phyloP scores from a whole-genome alignment of 495 filamentous ascomycete genomes.

The Peziza echinospora region DNA sequence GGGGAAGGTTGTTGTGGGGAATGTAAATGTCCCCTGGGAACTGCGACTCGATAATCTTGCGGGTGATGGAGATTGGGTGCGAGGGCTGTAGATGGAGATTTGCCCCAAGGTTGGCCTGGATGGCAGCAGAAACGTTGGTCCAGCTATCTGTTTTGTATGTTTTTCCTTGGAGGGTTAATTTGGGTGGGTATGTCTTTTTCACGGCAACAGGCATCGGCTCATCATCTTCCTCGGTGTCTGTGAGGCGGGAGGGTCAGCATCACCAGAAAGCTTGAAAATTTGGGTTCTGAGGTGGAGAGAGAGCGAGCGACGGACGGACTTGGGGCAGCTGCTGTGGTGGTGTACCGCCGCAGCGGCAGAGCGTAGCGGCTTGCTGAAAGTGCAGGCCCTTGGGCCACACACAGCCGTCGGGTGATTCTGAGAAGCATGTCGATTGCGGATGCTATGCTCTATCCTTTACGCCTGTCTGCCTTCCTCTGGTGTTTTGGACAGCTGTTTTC shows the following conservation, averaged over 20 bases:
- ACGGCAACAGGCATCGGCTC: too few species aligned
- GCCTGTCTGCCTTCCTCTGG: too few species aligned
- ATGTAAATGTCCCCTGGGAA: constrained; percentile 55
- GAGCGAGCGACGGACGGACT: not conserved
- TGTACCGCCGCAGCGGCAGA: not conserved
- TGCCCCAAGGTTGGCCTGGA: constrained; percentile 48
- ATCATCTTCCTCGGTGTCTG: too few species aligned
- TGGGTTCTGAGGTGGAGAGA: too few species aligned
- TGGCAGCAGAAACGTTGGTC: constrained; percentile 62
- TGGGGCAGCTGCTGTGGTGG: not conserved
- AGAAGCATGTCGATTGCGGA: too few species aligned
- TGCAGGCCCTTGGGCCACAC: too few species aligned
- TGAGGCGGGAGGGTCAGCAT: too few species aligned
- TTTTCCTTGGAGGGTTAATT: constrained; percentile 36
- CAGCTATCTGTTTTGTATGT: constrained; percentile 51
- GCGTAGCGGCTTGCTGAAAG: too few species aligned
- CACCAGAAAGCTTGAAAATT: too few species aligned
- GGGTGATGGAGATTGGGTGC: constrained; percentile 78
- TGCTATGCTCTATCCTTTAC: too few species aligned
- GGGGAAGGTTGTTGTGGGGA: constrained; percentile 53
- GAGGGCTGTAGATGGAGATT: constrained; percentile 67
- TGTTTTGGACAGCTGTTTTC: too few species aligned
- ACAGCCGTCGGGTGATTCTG: too few species aligned
- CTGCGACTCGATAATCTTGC: constrained; percentile 73
- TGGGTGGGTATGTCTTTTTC: constrained; percentile 6